Evolutionary conservation across 441 rosid genomes (phyloP).

Genomic region (Pelargonium hybrid): DNA sequence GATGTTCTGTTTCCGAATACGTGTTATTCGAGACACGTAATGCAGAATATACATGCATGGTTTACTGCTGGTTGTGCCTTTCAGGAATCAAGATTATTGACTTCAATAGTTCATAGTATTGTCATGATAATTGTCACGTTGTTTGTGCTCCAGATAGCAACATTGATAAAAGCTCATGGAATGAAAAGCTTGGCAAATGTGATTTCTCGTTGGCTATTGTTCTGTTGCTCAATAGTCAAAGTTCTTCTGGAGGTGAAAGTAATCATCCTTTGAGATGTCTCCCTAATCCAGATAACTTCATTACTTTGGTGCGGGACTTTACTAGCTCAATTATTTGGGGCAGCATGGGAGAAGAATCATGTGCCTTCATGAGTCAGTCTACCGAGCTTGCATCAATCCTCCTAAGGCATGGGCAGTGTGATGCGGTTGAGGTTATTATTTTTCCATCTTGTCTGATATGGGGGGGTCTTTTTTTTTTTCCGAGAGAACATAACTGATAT

Average conservation of each 20-base stretch:
- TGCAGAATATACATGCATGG: neutral
- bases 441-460: constrained; percentile 12
- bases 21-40: neutral
- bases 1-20: neutral
- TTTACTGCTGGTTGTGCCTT: constrained; percentile 4
- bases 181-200: constrained; percentile 67
- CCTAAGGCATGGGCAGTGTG: constrained; percentile 70
- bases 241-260: constrained; percentile 28
- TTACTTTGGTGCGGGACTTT: constrained; percentile 48
- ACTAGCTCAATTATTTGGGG: constrained; percentile 84
- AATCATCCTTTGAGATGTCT: constrained; percentile 30
- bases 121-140: constrained; percentile 12
- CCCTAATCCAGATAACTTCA: constrained; percentile 49
- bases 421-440: constrained; percentile 72
- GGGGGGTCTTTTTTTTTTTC: constrained; percentile 9
- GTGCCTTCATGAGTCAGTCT: constrained; percentile 60
- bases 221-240: constrained; percentile 38
- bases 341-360: constrained; percentile 49
- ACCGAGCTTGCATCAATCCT: constrained; percentile 65
- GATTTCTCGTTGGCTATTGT: constrained; percentile 72
- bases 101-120: neutral
- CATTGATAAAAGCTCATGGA: constrained; percentile 62
- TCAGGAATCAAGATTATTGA: neutral
- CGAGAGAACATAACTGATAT: constrained; percentile 18
- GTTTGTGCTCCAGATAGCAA: constrained; percentile 47